phyloP scores from a whole-genome alignment of 305 asterid species.

The Rubia occidens region DNA sequence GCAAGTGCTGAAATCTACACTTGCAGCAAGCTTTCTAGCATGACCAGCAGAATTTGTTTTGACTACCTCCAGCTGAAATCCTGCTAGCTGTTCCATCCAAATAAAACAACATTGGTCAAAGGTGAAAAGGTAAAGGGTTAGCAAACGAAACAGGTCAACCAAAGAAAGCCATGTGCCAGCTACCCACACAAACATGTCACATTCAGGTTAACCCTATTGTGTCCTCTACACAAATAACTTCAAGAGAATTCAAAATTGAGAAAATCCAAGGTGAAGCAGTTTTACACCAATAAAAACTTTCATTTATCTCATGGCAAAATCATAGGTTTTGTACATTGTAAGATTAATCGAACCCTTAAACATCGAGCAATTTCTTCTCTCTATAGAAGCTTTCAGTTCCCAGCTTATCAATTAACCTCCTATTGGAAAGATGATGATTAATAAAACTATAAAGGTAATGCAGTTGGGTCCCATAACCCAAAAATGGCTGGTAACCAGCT shows the following conservation, averaged over 20 bases:
- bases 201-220: not conserved
- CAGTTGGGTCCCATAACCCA: not conserved
- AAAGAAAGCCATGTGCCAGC: not conserved
- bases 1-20: slow-evolving; percentile 73
- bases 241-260: not conserved
- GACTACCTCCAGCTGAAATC: slow-evolving; percentile 78
- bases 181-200: not conserved
- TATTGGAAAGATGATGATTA: not conserved
- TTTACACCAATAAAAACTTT: not conserved
- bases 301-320: not conserved
- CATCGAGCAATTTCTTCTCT: not conserved
- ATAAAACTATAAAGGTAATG: not conserved
- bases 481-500: not conserved
- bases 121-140: not conserved
- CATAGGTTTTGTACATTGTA: not conserved
- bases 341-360: not conserved
- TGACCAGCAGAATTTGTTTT: slow-evolving; percentile 91
- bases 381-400: not conserved
- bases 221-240: not conserved
- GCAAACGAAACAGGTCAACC: not conserved
- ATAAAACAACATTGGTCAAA: not conserved
- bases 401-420: not conserved
- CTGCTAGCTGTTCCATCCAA: slow-evolving; percentile 58
- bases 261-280: not conserved
- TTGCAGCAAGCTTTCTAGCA: slow-evolving; percentile 80